A percentile compares a stretch with the other conserved stretches of the same genome.
Conservation (phyloP, 768 basidiomycete species). For the Trametes elegans region DNA sequence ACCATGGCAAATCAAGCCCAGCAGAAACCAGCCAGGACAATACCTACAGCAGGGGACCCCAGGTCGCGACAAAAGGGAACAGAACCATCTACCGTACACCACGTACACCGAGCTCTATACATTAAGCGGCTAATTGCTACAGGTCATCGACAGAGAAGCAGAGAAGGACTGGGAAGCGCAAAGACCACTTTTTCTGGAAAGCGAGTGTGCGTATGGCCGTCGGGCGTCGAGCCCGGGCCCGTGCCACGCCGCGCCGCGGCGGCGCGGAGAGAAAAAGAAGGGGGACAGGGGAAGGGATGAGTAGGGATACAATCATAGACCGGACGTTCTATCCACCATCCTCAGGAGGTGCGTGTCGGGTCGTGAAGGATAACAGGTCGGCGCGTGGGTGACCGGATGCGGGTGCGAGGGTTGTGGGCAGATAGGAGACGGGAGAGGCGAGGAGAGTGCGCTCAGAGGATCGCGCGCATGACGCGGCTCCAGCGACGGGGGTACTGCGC, state of each 20-base stretch:
- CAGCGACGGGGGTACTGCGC: background rate
- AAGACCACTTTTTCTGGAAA: background rate
- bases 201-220: background rate
- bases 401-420: background rate
- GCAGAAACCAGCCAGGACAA: background rate
- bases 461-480: conserved; percentile 5
- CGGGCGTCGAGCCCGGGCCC: background rate
- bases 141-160: too few species aligned
- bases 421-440: background rate
- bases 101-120: too few species aligned
- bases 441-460: background rate
- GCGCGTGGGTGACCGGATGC: background rate
- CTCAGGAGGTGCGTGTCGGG: background rate
- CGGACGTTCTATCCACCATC: background rate
- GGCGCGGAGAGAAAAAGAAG: background rate
- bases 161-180: too few species aligned
- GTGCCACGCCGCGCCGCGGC: background rate
- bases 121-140: background rate
- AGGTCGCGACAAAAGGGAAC: background rate
- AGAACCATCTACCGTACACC: background rate
- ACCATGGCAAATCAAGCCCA: background rate
- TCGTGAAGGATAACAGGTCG: background rate
- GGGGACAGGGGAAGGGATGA: too few species aligned
- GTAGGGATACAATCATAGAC: background rate
- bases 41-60: too few species aligned